A percentile compares a stretch with the other conserved stretches of the same genome.
Conservation (phyloP, 495 filamentous ascomycete genomes). For the Pseudoneurospora amorphoporcata region DNA sequence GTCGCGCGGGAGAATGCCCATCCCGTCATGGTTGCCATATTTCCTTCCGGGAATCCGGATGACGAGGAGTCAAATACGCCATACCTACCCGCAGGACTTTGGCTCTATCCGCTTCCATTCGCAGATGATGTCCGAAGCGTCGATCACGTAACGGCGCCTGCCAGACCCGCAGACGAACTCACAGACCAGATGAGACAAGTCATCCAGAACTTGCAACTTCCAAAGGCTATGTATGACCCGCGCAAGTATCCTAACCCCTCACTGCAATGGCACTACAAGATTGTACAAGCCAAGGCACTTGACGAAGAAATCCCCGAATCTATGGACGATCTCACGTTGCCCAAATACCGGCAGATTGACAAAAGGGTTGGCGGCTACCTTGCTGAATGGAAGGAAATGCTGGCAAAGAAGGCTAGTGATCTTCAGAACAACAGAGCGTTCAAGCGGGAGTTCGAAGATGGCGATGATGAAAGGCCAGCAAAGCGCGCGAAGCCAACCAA, state of each 20-base stretch:
- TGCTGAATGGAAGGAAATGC: slow-evolving; percentile 59
- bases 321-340: slow-evolving; percentile 73
- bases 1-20: slow-evolving; percentile 69
- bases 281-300: slow-evolving; percentile 83
- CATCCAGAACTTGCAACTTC: slow-evolving; percentile 80
- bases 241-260: slow-evolving; percentile 85
- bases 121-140: slow-evolving; percentile 80
- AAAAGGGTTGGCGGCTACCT: slow-evolving; percentile 76
- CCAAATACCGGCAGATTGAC: slow-evolving; percentile 68
- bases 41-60: slow-evolving; percentile 58
- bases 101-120: slow-evolving; percentile 80
- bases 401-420: slow-evolving; percentile 41
- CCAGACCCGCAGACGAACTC: slow-evolving; percentile 56
- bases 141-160: slow-evolving; percentile 30
- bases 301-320: slow-evolving; percentile 82
- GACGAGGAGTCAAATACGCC: slow-evolving; percentile 54
- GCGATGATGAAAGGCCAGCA: slow-evolving; percentile 27
- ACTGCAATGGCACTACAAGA: slow-evolving; percentile 96
- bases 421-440: slow-evolving; percentile 22
- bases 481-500: slow-evolving; percentile 30
- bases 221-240: slow-evolving; percentile 74
- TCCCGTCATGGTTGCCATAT: slow-evolving; percentile 68
- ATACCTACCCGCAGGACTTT: slow-evolving; percentile 72
- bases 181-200: slow-evolving; percentile 73
- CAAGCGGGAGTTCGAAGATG: slow-evolving; percentile 34